Percentiles rank a stretch among this genome's conserved stretches.
phyloP scores from a whole-genome alignment of 129 eudicot species.

The Flaveria trinervia region DNA sequence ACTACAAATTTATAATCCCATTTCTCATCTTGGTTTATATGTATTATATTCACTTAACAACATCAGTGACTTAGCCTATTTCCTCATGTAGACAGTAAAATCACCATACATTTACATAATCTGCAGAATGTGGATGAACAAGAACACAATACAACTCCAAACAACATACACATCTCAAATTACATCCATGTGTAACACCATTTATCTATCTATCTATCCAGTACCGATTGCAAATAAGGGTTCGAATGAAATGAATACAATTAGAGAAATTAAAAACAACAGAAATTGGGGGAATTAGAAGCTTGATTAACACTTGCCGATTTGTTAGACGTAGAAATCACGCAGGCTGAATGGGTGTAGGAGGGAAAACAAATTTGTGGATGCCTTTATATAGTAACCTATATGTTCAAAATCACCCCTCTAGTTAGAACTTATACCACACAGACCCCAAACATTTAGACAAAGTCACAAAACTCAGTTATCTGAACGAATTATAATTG shows the following conservation, averaged over 20 bases:
- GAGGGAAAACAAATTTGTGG: no score
- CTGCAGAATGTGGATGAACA: neutral
- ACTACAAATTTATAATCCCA: neutral
- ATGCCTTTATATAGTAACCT: no score
- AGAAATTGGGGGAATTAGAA: neutral
- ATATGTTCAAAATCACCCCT: no score
- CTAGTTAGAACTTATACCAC: no score
- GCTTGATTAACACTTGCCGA: neutral
- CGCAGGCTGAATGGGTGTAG: neutral
- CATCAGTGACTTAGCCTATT: neutral
- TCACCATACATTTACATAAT: constrained; percentile 1
- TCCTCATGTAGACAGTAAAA: neutral
- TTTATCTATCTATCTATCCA: no score
- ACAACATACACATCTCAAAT: constrained; percentile 1
- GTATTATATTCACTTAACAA: neutral
- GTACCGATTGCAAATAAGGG: neutral
- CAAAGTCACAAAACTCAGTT: no score
- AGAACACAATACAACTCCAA: neutral
- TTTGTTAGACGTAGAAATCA: constrained; percentile 5
- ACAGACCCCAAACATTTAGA: no score
- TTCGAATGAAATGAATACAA: neutral
- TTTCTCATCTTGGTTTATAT: neutral
- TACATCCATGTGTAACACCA: neutral
- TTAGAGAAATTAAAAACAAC: neutral
- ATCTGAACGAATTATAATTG: no score